These are phyloP conservation scores for Suillus americanus DNA, from an alignment of 768 basidiomycete genomes.

Conservation along the genomic window DNA sequence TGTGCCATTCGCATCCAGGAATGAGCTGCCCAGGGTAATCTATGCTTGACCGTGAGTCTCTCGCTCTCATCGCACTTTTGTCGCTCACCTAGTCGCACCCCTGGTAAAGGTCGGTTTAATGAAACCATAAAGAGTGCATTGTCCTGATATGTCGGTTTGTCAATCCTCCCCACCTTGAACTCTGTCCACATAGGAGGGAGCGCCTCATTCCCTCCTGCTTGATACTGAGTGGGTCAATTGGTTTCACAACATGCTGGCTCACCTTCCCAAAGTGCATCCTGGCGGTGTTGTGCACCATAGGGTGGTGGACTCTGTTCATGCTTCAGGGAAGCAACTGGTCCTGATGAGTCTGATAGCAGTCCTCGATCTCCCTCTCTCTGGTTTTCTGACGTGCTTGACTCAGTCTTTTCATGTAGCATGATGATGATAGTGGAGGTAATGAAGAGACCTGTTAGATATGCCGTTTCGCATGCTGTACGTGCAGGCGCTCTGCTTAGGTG, in stretches of 20 bases:
- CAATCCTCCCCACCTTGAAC: background rate
- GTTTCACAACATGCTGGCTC: background rate
- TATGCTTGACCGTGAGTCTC: background rate
- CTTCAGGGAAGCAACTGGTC: background rate
- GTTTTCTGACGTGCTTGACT: background rate
- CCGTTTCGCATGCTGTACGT: background rate
- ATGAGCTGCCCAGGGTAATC: background rate
- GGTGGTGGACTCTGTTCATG: background rate
- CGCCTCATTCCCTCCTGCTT: background rate
- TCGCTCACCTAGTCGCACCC: background rate
- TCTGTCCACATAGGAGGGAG: background rate
- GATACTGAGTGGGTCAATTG: background rate
- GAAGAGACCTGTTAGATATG: background rate
- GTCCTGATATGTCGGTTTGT: fast-evolving
- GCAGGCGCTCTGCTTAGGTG: background rate
- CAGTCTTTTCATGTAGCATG: background rate
- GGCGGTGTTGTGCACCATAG: background rate
- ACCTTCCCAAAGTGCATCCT: slow-evolving; percentile 4
- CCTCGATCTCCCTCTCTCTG: background rate
- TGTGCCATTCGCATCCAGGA: background rate
- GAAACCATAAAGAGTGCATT: background rate
- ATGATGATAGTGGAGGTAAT: background rate
- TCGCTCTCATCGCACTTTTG: background rate
- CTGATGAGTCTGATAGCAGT: background rate
- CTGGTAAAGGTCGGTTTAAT: background rate